phyloP scores from a whole-genome alignment of 2,329 filamentous ascomycete genomes.

The Claviceps monticola region DNA sequence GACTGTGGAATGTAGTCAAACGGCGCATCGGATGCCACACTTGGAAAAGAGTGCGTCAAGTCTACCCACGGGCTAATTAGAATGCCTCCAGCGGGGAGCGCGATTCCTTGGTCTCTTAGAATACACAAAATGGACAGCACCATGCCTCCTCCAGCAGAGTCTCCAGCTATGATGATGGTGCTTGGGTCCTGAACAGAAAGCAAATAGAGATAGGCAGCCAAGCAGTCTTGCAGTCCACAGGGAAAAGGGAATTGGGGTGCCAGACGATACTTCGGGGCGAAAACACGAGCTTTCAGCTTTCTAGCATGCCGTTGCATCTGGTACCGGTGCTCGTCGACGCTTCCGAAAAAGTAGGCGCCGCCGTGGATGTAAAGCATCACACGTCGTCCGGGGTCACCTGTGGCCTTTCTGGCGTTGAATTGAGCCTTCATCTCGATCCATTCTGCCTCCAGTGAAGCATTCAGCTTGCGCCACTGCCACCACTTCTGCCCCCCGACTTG shows the following conservation, averaged over 20 bases:
- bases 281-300: conserved; percentile 79
- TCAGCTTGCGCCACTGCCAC: conserved; percentile 76
- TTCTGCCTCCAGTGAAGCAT: conserved; percentile 59
- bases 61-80: conserved; percentile 95
- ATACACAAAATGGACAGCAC: conserved; percentile 65
- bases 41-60: conserved; percentile 88
- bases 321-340: conserved; percentile 93
- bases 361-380: conserved; percentile 93
- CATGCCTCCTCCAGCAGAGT: conserved; percentile 91
- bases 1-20: conserved; percentile 79
- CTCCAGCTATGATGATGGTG: conserved; percentile 77
- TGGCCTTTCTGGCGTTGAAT: conserved; percentile 49
- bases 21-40: conserved; percentile 56
- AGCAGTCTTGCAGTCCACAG: conserved; percentile 77
- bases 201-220: conserved; percentile 77
- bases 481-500: conserved; percentile 69
- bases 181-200: conserved; percentile 61
- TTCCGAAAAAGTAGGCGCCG: conserved; percentile 90
- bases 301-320: conserved; percentile 92
- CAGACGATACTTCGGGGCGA: conserved; percentile 77
- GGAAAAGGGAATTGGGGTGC: conserved; percentile 93
- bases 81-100: conserved; percentile 78
- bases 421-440: conserved; percentile 95
- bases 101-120: conserved; percentile 68
- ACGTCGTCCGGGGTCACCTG: conserved; percentile 46